A percentile compares a stretch with the other conserved stretches of the same genome.
Evolutionary conservation across 139 green algal species (phyloP).

Genomic region (Tetradesmus lagerheimii): DNA sequence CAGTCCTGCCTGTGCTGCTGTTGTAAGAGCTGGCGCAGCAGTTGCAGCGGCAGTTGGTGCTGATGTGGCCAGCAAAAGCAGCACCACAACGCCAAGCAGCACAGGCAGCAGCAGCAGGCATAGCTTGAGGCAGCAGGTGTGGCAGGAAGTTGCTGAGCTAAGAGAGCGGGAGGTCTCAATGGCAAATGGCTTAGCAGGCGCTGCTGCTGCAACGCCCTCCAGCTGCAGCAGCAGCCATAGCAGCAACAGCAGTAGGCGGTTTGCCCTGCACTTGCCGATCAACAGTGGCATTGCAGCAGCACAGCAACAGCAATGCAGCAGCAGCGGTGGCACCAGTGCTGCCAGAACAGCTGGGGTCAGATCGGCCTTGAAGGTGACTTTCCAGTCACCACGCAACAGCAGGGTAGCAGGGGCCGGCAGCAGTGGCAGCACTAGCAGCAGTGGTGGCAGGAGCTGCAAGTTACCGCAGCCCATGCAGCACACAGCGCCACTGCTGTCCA

Average conservation of each 20-base stretch:
- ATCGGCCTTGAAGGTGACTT: conserved; percentile 28
- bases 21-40: neutral
- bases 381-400: neutral
- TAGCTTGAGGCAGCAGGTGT: conserved; percentile 13
- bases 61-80: conserved; percentile 2
- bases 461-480: neutral
- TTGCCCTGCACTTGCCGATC: neutral
- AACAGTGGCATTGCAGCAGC: neutral
- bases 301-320: neutral
- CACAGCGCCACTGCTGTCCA: neutral
- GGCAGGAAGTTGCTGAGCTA: conserved; percentile 8
- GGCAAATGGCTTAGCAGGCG: too few species aligned
- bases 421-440: neutral
- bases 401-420: neutral
- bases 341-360: neutral
- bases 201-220: neutral
- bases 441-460: neutral
- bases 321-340: neutral
- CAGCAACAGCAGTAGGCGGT: neutral
- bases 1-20: neutral
- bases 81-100: neutral
- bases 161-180: neutral
- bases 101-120: neutral
- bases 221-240: neutral
- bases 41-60: neutral